phyloP scores from a whole-genome alignment of 2,329 filamentous ascomycete genomes.

The Fusarium torulosum region DNA sequence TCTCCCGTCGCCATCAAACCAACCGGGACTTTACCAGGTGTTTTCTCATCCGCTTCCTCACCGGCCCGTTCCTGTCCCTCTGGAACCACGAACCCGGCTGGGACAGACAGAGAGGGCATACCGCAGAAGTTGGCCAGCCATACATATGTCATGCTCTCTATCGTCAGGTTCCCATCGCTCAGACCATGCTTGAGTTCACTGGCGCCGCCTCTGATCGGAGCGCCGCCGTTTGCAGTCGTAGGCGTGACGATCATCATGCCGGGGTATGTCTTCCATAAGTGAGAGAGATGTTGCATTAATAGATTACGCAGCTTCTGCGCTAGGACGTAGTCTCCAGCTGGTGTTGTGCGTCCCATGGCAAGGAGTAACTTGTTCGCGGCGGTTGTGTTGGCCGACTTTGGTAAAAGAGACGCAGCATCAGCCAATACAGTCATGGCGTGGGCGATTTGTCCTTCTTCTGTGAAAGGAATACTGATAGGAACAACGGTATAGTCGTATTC shows the following conservation, averaged over 20 bases:
- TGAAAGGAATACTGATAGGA: constrained; percentile 67
- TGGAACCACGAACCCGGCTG: constrained; percentile 59
- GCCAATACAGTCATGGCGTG: constrained; percentile 81
- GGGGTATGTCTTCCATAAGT: constrained; percentile 73
- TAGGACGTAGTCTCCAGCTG: constrained; percentile 74
- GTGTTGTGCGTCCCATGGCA: constrained; percentile 72
- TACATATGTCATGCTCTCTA: constrained; percentile 50
- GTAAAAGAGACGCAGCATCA: constrained; percentile 64
- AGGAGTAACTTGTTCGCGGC: constrained; percentile 75
- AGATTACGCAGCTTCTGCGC: constrained; percentile 77
- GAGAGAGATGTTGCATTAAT: constrained; percentile 77
- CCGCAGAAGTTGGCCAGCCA: constrained; percentile 66
- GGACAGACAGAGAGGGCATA: constrained; percentile 59
- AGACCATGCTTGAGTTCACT: too few relatives aligned
- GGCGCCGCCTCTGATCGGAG: too few relatives aligned
- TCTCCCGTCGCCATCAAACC: constrained; percentile 68
- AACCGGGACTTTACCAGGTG: constrained; percentile 60
- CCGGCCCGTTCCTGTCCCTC: constrained; percentile 50
- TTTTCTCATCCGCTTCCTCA: constrained; percentile 50
- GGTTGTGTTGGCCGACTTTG: constrained; percentile 64
- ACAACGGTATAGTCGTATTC: constrained; percentile 66
- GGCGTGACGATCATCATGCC: constrained; percentile 79
- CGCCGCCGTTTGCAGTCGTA: constrained; percentile 60
- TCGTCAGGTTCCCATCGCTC: too few relatives aligned
- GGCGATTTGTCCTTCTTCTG: constrained; percentile 74